Conservation (phyloP, 352 stramenopile species). For the Phytophthora pluvialis region DNA sequence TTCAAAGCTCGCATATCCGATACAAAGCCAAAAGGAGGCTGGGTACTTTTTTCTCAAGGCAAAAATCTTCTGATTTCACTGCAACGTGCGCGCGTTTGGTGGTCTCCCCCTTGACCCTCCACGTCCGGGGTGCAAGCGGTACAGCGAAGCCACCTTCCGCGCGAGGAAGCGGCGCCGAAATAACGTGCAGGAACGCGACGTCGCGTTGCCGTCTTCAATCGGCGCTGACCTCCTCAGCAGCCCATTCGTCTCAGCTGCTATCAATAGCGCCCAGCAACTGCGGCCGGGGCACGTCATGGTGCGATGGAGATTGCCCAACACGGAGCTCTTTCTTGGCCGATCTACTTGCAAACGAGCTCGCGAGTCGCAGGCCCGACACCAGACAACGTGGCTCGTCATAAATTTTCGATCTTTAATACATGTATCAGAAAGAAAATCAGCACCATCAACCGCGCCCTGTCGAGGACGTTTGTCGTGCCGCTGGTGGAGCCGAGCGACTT, state of each 20-base stretch:
- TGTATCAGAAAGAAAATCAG: constrained; percentile 27
- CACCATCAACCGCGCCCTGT: neutral
- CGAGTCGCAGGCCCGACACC: neutral
- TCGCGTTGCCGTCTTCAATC: constrained; percentile 13
- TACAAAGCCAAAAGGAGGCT: neutral
- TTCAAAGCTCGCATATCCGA: constrained; percentile 3
- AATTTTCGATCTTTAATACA: constrained; percentile 15
- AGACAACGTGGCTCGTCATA: constrained; percentile 8
- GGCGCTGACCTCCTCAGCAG: neutral
- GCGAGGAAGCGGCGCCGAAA: constrained; percentile 16
- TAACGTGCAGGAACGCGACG: constrained; percentile 12
- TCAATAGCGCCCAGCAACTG: constrained; percentile 17
- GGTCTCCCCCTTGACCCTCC: constrained; percentile 12
- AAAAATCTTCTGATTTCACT: constrained; percentile 26
- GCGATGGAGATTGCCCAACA: neutral
- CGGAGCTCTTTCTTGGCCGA: constrained; percentile 23
- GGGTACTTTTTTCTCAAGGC: constrained; percentile 28
- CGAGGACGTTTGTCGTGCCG: constrained; percentile 11
- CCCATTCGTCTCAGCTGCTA: constrained; percentile 11
- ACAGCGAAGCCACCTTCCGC: constrained; percentile 17
- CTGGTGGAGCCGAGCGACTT: constrained; percentile 8
- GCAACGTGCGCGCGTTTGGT: constrained; percentile 5
- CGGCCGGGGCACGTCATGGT: neutral
- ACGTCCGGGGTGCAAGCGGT: constrained; percentile 22
- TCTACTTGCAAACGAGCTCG: constrained; percentile 9